Base-by-base conservation (phyloP, 176 grass and related monocot genomes). In the Ensete ventricosum region DNA sequence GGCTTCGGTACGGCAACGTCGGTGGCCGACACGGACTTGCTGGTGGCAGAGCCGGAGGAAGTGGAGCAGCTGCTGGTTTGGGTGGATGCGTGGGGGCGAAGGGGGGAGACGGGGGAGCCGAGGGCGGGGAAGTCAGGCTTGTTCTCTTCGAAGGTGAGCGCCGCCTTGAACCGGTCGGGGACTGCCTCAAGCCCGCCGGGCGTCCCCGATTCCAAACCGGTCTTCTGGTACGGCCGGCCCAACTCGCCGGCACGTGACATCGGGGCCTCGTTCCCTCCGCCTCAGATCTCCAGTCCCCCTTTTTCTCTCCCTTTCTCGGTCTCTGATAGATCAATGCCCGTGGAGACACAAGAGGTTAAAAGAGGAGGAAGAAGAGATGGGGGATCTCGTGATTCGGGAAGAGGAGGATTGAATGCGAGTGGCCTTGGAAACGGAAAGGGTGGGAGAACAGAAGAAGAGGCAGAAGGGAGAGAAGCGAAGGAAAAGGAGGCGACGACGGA, bases 91-190 rank as follows among this genome's bases (percentile, higher is more conserved):
- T 11, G 10, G 63, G 63, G 20, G 9, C 55, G 74, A 9, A 65
- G 63, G 2, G 63, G 63, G 11, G 63, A 65, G 12, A 65, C 63
- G 23, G 63, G 62, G 9, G 62, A 17, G n/a, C 62, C 22, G 19
- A 77, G 48, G 20, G 24, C 59, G 50, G 75, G 49, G 48, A 52
- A 65, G 59, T 77, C 75, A 49, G 75, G 59, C 75, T 77, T 77
- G 60, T 77, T 25, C 55, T 24, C 59, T 12, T 22, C 60, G 17
- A 77, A 6, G 20, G 34, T 3, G 49, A 77, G 34, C 20, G 34
- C 75, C 10, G 58, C 58, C 14, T 50, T 63, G 48, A 77, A 77
- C 20, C 75, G 43, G 26, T 51, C 59, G 2, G 21, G 48, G 21
- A 64, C 59, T 11, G 75, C 60, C 49, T 77, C 49, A 1, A 26